Conservation (phyloP, 2,329 filamentous ascomycete species). For the Claviceps maximensis region DNA sequence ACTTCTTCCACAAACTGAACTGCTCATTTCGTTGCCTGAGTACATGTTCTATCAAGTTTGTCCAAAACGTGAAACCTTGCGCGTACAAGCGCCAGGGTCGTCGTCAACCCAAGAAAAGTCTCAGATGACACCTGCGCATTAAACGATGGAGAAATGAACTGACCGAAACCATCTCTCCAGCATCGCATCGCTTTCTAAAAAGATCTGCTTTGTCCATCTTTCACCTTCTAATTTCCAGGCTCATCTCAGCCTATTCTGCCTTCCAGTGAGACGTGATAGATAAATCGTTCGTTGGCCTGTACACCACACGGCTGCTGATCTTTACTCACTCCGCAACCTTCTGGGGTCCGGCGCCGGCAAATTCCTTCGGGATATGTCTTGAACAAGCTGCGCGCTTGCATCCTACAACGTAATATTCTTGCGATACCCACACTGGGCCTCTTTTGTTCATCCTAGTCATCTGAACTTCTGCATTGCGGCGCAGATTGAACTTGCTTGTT, state of each 20-base stretch:
- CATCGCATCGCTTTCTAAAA: neutral
- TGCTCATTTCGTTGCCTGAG: neutral
- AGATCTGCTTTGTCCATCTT: neutral
- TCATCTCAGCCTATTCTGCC: neutral
- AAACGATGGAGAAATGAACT: neutral
- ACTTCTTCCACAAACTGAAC: neutral
- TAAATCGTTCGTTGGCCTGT: neutral
- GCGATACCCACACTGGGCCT: slow-evolving; percentile 9
- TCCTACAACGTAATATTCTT: slow-evolving; percentile 12
- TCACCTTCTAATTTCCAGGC: neutral
- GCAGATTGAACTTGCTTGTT: slow-evolving; percentile 2
- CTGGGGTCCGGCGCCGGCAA: slow-evolving; percentile 4
- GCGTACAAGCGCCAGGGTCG: neutral
- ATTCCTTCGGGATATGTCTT: slow-evolving; percentile 6
- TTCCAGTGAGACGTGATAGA: neutral
- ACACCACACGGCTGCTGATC: neutral
- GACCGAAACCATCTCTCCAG: neutral
- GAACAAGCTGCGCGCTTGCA: neutral
- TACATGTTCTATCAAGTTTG: neutral
- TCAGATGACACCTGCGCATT: neutral
- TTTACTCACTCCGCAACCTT: slow-evolving; percentile 2
- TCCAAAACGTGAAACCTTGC: neutral
- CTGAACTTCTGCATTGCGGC: neutral
- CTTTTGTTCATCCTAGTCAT: neutral
- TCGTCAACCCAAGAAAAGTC: neutral